Conservation (phyloP, 257 asterid species). For the Apocynum venetum region DNA sequence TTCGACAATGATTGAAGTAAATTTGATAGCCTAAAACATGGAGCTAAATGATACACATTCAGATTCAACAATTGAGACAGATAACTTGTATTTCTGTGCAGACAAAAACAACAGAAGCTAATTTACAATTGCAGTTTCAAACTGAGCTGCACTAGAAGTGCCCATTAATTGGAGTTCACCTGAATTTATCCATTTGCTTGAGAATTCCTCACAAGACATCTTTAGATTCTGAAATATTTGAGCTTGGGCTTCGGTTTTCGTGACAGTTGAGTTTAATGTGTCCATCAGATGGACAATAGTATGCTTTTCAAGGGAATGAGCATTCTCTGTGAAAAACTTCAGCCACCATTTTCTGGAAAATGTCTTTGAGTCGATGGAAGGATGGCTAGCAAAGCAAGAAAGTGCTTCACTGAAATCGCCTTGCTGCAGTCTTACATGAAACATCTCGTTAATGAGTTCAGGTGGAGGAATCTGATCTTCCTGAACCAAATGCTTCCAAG, state of each 20-base stretch:
- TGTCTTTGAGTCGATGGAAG: slow-evolving; percentile 39
- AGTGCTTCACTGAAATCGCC: slow-evolving; percentile 51
- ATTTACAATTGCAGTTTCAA: background rate
- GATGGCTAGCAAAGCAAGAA: slow-evolving; percentile 40
- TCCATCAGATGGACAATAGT: slow-evolving; percentile 38
- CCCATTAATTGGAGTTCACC: background rate
- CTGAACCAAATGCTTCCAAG: slow-evolving; percentile 66
- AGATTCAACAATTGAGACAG: no score
- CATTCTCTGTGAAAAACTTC: slow-evolving; percentile 47
- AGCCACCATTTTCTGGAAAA: slow-evolving; percentile 70
- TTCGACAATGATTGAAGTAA: no score
- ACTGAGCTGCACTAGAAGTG: background rate
- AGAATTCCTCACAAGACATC: slow-evolving; percentile 49
- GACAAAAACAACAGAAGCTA: no score
- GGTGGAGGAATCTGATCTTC: slow-evolving; percentile 54
- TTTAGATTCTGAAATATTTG: slow-evolving; percentile 40
- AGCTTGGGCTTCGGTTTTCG: slow-evolving; percentile 30
- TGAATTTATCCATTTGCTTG: slow-evolving; percentile 21
- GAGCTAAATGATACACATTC: no score
- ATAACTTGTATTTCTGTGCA: no score
- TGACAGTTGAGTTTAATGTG: slow-evolving; percentile 22
- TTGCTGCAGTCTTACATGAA: slow-evolving; percentile 52
- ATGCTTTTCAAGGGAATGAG: slow-evolving; percentile 31
- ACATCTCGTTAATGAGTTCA: slow-evolving; percentile 52
- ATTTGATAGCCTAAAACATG: no score